These are phyloP conservation scores for Lentinus brumalis DNA, from an alignment of 768 basidiomycete genomes.

Conservation along the genomic window DNA sequence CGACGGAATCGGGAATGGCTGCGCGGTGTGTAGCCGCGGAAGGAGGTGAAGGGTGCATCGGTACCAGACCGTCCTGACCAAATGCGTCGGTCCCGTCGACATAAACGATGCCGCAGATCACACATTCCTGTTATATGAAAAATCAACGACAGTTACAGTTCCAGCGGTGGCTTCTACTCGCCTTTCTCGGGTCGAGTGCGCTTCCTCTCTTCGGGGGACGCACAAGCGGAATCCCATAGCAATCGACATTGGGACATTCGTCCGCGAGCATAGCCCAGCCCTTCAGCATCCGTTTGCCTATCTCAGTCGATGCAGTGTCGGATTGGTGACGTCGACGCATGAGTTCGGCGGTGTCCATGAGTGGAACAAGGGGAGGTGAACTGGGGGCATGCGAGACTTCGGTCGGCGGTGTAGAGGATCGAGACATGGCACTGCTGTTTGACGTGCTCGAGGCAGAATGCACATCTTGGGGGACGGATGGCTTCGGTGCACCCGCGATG, in stretches of 20 bases:
- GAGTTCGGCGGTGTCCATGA: slow-evolving; percentile 66
- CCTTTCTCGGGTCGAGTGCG: slow-evolving; percentile 68
- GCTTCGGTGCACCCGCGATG: background rate
- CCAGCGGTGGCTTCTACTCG: slow-evolving; percentile 29
- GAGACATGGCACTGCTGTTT: slow-evolving; percentile 48
- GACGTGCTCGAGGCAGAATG: slow-evolving; percentile 37
- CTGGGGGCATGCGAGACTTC: slow-evolving; percentile 64
- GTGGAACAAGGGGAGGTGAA: slow-evolving; percentile 64
- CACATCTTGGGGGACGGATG: background rate
- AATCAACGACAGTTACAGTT: background rate
- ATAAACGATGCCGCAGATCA: slow-evolving; percentile 70
- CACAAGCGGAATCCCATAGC: slow-evolving; percentile 84
- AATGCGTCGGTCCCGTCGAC: slow-evolving; percentile 51
- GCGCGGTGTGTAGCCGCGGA: slow-evolving; percentile 2
- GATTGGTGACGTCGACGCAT: slow-evolving; percentile 77
- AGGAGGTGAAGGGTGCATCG: slow-evolving; percentile 8
- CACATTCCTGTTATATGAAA: slow-evolving; percentile 65
- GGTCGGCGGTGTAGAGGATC: slow-evolving; percentile 77
- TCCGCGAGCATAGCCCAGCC: slow-evolving; percentile 93
- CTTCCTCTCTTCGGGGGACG: slow-evolving; percentile 67
- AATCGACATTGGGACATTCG: slow-evolving; percentile 69
- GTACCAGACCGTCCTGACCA: slow-evolving; percentile 44
- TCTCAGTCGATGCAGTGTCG: slow-evolving; percentile 76
- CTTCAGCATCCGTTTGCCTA: slow-evolving; percentile 73
- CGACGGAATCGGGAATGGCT: background rate